Conservation (phyloP, 331 rosid species). For the Spiraea crenata region DNA sequence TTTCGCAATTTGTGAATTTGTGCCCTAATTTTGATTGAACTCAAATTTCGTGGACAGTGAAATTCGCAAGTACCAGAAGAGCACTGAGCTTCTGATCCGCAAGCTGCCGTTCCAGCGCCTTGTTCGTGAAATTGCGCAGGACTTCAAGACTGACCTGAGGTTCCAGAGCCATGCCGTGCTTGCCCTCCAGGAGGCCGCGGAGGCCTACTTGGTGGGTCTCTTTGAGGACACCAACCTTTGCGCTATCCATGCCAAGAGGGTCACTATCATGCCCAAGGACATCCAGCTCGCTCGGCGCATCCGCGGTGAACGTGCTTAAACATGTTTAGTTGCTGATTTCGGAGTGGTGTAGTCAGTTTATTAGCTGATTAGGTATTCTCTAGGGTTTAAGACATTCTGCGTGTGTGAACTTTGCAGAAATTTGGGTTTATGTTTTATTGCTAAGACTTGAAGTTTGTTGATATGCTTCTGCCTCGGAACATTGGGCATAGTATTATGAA, state of each 20-base stretch:
- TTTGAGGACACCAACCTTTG: conserved; percentile 77
- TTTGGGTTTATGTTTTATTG: too few species aligned
- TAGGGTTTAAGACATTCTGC: neutral
- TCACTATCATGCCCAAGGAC: conserved; percentile 77
- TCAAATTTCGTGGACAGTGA: conserved; percentile 30
- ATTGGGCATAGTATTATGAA: too few species aligned
- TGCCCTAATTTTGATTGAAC: neutral
- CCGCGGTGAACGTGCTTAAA: conserved; percentile 71
- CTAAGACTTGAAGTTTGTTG: too few species aligned
- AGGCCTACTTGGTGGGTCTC: conserved; percentile 65
- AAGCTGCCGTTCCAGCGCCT: conserved; percentile 76
- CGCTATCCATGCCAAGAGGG: conserved; percentile 80
- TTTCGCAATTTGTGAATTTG: accelerated
- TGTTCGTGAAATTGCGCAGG: conserved; percentile 81
- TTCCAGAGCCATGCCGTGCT: conserved; percentile 81
- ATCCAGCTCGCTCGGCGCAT: conserved; percentile 65
- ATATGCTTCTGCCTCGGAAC: too few species aligned
- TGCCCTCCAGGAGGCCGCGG: conserved; percentile 76
- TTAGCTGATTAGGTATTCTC: neutral
- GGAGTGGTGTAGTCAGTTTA: neutral
- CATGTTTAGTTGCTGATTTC: neutral
- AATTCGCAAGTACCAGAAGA: conserved; percentile 74
- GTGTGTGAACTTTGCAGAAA: conserved; percentile 30
- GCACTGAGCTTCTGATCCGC: conserved; percentile 73
- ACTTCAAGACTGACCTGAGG: conserved; percentile 75